Conservation (phyloP, 495 filamentous ascomycete genomes). For the Xylaria acuta region DNA sequence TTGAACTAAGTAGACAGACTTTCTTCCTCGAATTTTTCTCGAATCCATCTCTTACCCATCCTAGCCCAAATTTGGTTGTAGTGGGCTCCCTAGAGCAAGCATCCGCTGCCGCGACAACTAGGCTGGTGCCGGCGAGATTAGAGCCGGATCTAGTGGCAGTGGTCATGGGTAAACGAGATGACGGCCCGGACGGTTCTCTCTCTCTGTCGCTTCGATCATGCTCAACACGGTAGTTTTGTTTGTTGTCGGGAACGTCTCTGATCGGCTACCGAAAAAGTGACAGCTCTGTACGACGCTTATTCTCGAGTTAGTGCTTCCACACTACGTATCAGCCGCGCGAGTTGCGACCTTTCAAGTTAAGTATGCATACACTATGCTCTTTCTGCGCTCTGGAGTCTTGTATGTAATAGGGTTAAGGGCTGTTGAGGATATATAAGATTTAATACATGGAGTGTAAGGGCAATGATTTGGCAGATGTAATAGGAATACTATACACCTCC, state of each 20-base stretch:
- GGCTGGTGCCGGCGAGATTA: conserved; percentile 22
- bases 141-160: conserved; percentile 17
- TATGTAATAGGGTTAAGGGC: neutral
- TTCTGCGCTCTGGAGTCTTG: neutral
- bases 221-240: neutral
- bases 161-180: conserved; percentile 24
- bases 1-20: conserved; percentile 41
- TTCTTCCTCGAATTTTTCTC: conserved; percentile 43
- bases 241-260: conserved; percentile 1
- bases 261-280: conserved; percentile 9
- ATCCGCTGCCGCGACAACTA: conserved; percentile 27
- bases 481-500: neutral
- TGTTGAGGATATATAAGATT: neutral
- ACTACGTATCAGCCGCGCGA: conserved; percentile 13
- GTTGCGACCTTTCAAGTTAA: neutral
- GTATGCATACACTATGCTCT: neutral
- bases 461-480: conserved; percentile 3
- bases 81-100: conserved; percentile 20
- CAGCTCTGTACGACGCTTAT: conserved; percentile 18
- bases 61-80: conserved; percentile 12
- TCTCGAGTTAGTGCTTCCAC: neutral
- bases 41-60: conserved; percentile 35
- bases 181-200: neutral
- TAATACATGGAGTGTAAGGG: neutral
- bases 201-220: conserved; percentile 3